Evolutionary conservation across 768 basidiomycete species (phyloP).

Genomic region (Tulasnella calospora): DNA sequence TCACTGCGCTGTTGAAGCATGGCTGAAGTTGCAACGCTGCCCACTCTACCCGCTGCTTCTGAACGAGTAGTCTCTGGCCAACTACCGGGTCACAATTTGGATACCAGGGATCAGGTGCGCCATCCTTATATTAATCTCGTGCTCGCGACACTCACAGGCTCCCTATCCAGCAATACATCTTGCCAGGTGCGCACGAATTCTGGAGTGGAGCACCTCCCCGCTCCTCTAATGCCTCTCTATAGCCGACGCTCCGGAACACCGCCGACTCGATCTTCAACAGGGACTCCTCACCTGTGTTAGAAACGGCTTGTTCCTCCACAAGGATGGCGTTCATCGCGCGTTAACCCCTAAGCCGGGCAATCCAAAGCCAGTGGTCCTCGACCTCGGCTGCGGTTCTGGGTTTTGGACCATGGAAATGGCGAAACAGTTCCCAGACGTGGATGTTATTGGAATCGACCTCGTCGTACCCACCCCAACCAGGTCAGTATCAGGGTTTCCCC

Average conservation of each 20-base stretch:
- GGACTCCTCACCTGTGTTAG: background rate
- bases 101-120: background rate
- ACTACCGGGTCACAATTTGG: background rate
- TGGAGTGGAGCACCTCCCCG: background rate
- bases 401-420: background rate
- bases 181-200: background rate
- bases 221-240: background rate
- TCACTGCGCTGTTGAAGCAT: background rate
- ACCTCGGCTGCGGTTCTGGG: background rate
- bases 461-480: background rate
- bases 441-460: background rate
- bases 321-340: background rate
- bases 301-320: background rate
- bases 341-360: background rate
- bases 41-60: background rate
- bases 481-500: background rate
- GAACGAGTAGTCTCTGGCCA: background rate
- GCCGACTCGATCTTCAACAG: background rate
- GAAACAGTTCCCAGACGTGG: background rate
- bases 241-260: background rate
- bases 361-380: background rate
- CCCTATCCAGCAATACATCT: background rate
- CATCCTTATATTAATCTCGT: background rate
- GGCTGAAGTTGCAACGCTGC: background rate
- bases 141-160: background rate